phyloP scores from a whole-genome alignment of 345 rosid genomes.

The Arabis hirsuta region DNA sequence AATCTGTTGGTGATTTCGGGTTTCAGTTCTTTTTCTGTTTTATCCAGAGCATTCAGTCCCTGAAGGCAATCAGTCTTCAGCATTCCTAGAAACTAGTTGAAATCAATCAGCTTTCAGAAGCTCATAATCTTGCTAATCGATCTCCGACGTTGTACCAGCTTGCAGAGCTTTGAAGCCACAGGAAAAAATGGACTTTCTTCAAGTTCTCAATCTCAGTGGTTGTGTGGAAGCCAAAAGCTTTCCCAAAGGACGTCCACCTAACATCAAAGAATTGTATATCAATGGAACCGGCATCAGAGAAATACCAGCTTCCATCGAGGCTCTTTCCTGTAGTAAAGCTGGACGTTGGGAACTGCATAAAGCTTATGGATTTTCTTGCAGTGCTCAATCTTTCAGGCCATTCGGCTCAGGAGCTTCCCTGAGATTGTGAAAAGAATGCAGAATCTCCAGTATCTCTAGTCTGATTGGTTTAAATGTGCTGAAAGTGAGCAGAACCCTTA shows the following conservation, averaged over 20 bases:
- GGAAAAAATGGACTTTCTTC: neutral
- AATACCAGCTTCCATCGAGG: constrained; percentile 14
- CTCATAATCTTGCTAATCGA: constrained; percentile 10
- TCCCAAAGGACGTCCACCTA: constrained; percentile 28
- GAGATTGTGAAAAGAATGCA: constrained; percentile 9
- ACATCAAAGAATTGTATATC: constrained; percentile 23
- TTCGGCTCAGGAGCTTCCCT: constrained; percentile 13
- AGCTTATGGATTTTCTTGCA: constrained; percentile 30
- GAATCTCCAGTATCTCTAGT: constrained; percentile 2
- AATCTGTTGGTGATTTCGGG: neutral
- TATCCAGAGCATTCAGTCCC: neutral
- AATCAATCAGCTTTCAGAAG: neutral
- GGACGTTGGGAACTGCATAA: constrained; percentile 22
- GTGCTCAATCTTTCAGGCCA: constrained; percentile 31
- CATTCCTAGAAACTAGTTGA: constrained; percentile 23
- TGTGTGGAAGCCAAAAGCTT: constrained; percentile 2
- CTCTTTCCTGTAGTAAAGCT: constrained; percentile 23
- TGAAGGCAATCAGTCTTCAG: constrained; percentile 25
- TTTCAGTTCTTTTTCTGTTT: neutral
- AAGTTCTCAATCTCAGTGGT: constrained; percentile 23
- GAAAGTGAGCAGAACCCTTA: constrained; percentile 22
- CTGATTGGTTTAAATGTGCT: constrained; percentile 20
- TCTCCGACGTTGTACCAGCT: constrained; percentile 15
- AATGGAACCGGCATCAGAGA: constrained; percentile 5
- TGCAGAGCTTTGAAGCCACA: constrained; percentile 15